Evolutionary conservation across 176 grass and related monocot species (phyloP), one percentile per base, ranked within the genome.

Genomic region (Oryza glaberrima): DNA sequence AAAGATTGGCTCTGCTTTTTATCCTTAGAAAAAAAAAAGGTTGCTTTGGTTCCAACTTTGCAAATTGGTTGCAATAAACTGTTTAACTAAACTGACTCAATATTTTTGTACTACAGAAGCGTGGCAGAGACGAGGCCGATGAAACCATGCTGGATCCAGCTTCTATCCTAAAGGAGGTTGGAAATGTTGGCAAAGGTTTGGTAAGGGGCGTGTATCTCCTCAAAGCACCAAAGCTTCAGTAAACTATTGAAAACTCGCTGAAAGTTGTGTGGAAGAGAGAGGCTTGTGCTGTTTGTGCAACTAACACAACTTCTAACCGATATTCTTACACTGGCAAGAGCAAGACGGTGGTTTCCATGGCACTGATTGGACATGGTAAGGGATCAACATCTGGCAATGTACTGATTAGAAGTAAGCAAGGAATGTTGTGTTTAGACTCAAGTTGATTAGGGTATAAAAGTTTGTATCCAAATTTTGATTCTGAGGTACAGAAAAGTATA

Each of bases 181-280:
- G 86, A 73, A 87, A 92, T 71, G 66, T 94, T 61, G 96, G 96
- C 40, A 95, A 98, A 67, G 96, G 96, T 77, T 84, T 98, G 36
- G 93, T 94, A 52, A 94, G 88, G 89, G 90, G 93, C 83, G 91
- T 98, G 6, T 70, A 90, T 87, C 96, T 98, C 68, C 69, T 98
- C 45, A 98, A 96, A 84, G 77, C 76, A 65, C 95, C 91, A 47
- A 96, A 85, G 86, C 32, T 91, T 72, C 48, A 69, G 75, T 72
- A 86, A 78, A 15, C 67, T 16, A 11, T 25, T 11, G 56, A 89
- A 81, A 44, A 49, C 64, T 81, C 11, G 19, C 20, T 0, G 8
- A 6, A 16, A 35, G 7, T 44, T 61, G 36, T 67, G 44, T 10
- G 17, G 17, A 71, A 70, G 65, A 70, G 63, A 41, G 19, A 38